Conservation (phyloP, 2,329 filamentous ascomycete species). For the Aspergillus chevalieri region DNA sequence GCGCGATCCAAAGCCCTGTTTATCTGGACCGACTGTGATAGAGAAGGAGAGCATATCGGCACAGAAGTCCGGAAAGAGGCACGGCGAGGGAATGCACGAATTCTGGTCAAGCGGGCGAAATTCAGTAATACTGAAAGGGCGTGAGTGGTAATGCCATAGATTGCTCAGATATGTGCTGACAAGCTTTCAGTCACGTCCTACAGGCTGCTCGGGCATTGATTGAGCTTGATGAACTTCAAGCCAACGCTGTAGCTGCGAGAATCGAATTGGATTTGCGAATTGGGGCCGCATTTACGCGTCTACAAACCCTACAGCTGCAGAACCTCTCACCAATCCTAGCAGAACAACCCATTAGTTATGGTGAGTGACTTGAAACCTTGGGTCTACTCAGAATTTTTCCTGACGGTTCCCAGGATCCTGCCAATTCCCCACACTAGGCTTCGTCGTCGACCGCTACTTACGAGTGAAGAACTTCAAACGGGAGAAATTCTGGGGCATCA, state of each 20-base stretch:
- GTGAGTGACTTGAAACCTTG: slow-evolving; percentile 38
- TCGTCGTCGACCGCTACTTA: slow-evolving; percentile 94
- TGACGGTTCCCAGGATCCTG: slow-evolving; percentile 60
- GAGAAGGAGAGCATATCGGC: slow-evolving; percentile 95
- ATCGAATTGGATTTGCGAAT: slow-evolving; percentile 92
- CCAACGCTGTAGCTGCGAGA: slow-evolving; percentile 77
- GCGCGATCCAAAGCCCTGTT: slow-evolving; percentile 67
- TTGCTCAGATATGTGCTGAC: not conserved
- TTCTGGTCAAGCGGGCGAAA: slow-evolving; percentile 76
- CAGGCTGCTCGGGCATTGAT: slow-evolving; percentile 72
- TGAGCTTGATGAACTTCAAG: slow-evolving; percentile 75
- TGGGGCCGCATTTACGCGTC: slow-evolving; percentile 84
- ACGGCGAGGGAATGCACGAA: slow-evolving; percentile 61
- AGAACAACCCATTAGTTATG: slow-evolving; percentile 70
- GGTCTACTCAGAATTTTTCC: not conserved
- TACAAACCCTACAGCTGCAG: slow-evolving; percentile 74
- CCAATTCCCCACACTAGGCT: slow-evolving; percentile 93
- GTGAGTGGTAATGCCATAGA: slow-evolving; percentile 43
- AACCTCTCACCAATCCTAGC: slow-evolving; percentile 62
- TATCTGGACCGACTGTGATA: slow-evolving; percentile 98
- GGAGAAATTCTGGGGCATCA: slow-evolving; percentile 90
- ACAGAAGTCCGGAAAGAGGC: slow-evolving; percentile 82
- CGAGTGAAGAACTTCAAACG: slow-evolving; percentile 89
- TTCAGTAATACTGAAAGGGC: slow-evolving; percentile 96
- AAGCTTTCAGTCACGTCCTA: slow-evolving; percentile 65